phyloP scores from a whole-genome alignment of 2,329 filamentous ascomycete genomes.

The Xylariaceae sp. region DNA sequence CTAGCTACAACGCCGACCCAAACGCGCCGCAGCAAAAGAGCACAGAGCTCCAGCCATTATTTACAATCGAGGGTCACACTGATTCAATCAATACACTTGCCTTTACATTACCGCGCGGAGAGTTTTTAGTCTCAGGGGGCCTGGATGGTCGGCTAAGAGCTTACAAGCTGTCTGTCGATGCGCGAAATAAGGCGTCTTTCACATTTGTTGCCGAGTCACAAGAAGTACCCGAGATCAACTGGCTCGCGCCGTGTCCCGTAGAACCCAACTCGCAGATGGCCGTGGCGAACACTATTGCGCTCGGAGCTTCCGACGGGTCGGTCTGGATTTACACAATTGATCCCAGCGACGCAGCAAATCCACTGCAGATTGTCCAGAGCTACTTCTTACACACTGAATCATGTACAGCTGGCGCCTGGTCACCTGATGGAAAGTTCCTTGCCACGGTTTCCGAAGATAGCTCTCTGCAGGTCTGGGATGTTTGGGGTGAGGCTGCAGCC shows the following conservation, averaged over 20 bases:
- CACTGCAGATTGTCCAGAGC: slow-evolving; percentile 83
- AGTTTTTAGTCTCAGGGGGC: slow-evolving; percentile 85
- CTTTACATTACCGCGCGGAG: slow-evolving; percentile 83
- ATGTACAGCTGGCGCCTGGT: slow-evolving; percentile 91
- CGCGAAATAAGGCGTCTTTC: slow-evolving; percentile 55
- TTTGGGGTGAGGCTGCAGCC: slow-evolving; percentile 78
- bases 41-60: slow-evolving; percentile 67
- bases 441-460: slow-evolving; percentile 89
- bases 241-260: slow-evolving; percentile 78
- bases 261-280: slow-evolving; percentile 52
- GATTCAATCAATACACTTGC: slow-evolving; percentile 88
- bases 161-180: slow-evolving; percentile 61
- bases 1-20: slow-evolving; percentile 74
- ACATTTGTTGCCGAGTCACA: slow-evolving; percentile 76
- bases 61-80: slow-evolving; percentile 84
- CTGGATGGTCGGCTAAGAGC: slow-evolving; percentile 82
- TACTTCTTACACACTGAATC: slow-evolving; percentile 89
- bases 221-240: slow-evolving; percentile 96
- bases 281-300: slow-evolving; percentile 76
- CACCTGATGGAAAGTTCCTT: slow-evolving; percentile 82
- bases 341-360: slow-evolving; percentile 59
- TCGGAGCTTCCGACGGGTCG: slow-evolving; percentile 88
- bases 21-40: slow-evolving; percentile 58
- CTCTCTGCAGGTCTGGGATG: slow-evolving; percentile 90
- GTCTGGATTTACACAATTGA: slow-evolving; percentile 97